Evolutionary conservation across 2,329 filamentous ascomycete genomes (phyloP).

Genomic region (Cordyceps fumosorosea): DNA sequence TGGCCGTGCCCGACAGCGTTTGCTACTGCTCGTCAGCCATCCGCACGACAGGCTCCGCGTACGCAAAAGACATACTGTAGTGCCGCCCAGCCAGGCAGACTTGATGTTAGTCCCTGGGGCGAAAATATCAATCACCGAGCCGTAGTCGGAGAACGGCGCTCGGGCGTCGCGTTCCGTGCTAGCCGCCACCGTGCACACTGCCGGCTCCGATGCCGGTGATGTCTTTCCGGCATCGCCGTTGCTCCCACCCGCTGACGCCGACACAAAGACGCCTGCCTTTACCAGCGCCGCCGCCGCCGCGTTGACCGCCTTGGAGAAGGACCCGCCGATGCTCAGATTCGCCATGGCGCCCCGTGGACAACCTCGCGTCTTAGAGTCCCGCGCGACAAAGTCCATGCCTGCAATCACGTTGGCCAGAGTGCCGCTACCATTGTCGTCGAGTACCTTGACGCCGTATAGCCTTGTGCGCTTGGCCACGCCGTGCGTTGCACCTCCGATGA

Average conservation of each 20-base stretch:
- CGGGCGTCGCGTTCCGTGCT: constrained; percentile 23
- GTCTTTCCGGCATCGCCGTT: constrained; percentile 13
- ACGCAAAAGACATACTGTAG: constrained; percentile 22
- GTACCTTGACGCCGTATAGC: constrained; percentile 36
- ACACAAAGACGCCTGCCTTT: constrained; percentile 38
- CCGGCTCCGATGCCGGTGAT: constrained; percentile 20
- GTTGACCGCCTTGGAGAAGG: constrained; percentile 36
- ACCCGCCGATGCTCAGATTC: constrained; percentile 46
- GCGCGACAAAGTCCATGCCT: constrained; percentile 32
- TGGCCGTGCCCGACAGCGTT: constrained; percentile 39
- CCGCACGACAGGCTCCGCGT: background rate
- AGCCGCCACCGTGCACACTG: constrained; percentile 18
- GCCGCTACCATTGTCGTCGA: constrained; percentile 29
- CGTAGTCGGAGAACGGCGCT: constrained; percentile 39
- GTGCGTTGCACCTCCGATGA: constrained; percentile 31
- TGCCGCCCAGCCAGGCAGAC: constrained; percentile 37
- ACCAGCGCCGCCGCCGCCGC: constrained; percentile 37
- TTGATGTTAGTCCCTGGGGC: constrained; percentile 38
- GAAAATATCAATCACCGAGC: constrained; percentile 37
- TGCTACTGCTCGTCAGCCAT: constrained; percentile 7
- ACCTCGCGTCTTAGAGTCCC: constrained; percentile 22
- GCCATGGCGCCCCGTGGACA: constrained; percentile 37
- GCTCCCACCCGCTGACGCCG: constrained; percentile 44
- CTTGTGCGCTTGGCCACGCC: constrained; percentile 34
- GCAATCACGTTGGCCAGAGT: constrained; percentile 31